Conservation (phyloP, 2,329 filamentous ascomycete species). For the Orbilia ellipsospora region DNA sequence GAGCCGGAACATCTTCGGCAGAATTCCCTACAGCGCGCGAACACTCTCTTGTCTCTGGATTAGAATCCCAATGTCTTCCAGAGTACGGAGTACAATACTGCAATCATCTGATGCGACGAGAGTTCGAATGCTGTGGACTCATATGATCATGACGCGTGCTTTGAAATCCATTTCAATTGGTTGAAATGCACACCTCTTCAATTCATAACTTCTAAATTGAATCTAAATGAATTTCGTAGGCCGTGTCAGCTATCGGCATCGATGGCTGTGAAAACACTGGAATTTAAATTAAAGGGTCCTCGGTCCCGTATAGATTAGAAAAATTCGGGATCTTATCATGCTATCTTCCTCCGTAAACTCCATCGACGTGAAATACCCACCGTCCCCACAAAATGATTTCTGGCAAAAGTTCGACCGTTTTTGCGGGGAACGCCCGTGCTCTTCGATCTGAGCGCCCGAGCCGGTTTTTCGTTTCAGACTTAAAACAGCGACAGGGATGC, state of each 20-base stretch:
- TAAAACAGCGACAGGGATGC: constrained; percentile 37
- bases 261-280: no score
- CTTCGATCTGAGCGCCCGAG: constrained; percentile 8
- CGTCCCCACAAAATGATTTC: constrained; percentile 7
- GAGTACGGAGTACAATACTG: no score
- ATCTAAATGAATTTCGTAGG: no score
- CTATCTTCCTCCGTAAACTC: neutral
- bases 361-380: neutral
- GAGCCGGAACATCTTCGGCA: constrained; percentile 44
- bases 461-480: constrained; percentile 35
- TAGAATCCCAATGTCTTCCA: neutral
- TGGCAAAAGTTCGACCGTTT: constrained; percentile 8
- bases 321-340: no score
- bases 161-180: neutral
- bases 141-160: constrained; percentile 7
- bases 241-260: no score
- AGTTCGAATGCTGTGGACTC: neutral
- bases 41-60: neutral
- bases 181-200: neutral
- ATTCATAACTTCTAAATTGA: no score
- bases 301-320: no score
- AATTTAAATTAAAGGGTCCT: no score
- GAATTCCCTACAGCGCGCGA: neutral
- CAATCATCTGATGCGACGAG: no score
- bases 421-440: constrained; percentile 38